phyloP scores from a whole-genome alignment of 2,329 filamentous ascomycete genomes.

The Plectosphaerella sp. region DNA sequence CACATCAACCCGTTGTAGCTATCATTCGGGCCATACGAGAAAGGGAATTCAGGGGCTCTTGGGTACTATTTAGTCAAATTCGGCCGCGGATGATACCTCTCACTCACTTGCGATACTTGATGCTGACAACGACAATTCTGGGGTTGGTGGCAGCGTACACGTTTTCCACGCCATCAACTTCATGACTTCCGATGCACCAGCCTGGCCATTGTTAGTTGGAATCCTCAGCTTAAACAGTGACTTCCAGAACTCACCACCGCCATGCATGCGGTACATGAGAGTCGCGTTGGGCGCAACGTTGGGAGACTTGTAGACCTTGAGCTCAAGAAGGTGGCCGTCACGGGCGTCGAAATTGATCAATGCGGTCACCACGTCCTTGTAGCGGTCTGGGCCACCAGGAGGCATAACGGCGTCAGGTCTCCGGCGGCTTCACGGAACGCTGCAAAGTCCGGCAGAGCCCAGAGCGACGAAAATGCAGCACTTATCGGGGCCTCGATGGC shows the following conservation, averaged over 20 bases:
- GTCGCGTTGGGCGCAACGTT: constrained; percentile 6
- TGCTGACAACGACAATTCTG: constrained; percentile 17
- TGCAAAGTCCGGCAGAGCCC: neutral
- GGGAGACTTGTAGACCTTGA: constrained; percentile 27
- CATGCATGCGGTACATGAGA: constrained; percentile 18
- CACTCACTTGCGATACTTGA: constrained; percentile 30
- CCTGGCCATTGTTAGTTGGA: constrained; percentile 3
- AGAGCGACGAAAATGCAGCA: neutral
- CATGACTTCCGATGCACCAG: constrained; percentile 16
- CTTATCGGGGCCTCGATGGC: neutral
- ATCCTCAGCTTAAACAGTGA: no score
- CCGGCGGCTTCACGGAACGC: neutral
- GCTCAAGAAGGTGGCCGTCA: constrained; percentile 26
- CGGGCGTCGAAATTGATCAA: constrained; percentile 21
- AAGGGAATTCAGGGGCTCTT: constrained; percentile 31
- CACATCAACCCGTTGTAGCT: constrained; percentile 30
- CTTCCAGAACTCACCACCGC: constrained; percentile 11
- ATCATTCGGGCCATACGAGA: constrained; percentile 28
- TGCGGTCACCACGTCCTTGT: constrained; percentile 22
- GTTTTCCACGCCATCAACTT: constrained; percentile 17
- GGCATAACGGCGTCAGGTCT: neutral
- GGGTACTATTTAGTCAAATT: no score
- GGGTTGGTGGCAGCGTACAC: constrained; percentile 11
- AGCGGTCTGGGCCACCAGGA: neutral
- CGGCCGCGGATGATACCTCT: neutral